Base-by-base conservation (phyloP, 106 monocot genomes). In the Dendrobium chrysotoxum region DNA sequence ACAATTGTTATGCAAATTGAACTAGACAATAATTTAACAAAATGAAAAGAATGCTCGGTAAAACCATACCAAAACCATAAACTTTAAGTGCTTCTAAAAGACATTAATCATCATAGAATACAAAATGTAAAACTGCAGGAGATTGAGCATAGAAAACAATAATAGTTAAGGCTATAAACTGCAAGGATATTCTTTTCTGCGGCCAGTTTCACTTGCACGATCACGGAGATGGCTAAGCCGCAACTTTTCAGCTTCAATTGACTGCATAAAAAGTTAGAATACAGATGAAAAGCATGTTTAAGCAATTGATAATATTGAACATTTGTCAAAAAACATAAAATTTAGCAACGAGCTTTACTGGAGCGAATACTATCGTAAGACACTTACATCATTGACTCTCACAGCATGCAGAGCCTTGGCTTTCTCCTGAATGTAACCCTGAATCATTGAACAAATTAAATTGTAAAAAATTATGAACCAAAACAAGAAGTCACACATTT, bases 141-240 rank as follows among this genome's bases (percentile, higher is more conserved):
- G 11, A 3, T 35, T 70, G 7, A 70, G 70, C 70, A 74, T 74
- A 41, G 0, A 74, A 40, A 74, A 18, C 18, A 21, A 41, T 70
- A 74, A 74, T 17, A 76, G 13, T 76, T 7, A 76, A 28, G 76
- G 25, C 25, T 76, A 45, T 12, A 8, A 45, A 46, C 12, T 76
- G 76, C 13, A 88, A 95, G 95, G 95, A 95, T 95, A 90, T 95
- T 95, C 85, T 58, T 95, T 95, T 87, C 95, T 83, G 20, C 89
- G 95, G 16, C 95, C 95, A 50, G 84, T 92, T 87, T 95, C 95
- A 86, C 95, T 95, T 77, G 95, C 95, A 78, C 92, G 92, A 85
- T 95, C 95, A 85, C 95, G 92, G 58, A 95, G 88, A 84, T 95
- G 95, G 39, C 87, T 81, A 45, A 90, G 80, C 0, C 92, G 84